Evolutionary conservation across 176 grass and related monocot genomes (phyloP).

Genomic region (Carex cristatella): DNA sequence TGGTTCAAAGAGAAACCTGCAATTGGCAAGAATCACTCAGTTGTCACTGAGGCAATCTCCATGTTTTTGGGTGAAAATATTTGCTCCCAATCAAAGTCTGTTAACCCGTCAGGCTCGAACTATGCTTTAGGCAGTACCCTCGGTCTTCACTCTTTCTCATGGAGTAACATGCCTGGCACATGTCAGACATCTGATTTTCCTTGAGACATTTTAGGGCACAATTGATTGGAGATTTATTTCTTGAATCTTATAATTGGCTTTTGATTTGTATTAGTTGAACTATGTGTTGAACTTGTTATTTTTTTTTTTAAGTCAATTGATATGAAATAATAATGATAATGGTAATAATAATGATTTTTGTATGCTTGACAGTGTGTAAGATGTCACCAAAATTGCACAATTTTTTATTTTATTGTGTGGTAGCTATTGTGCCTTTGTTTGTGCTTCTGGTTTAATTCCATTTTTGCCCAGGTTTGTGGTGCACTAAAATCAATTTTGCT

Average conservation of each 20-base stretch:
- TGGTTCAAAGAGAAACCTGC: constrained; percentile 38
- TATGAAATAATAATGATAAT: background rate
- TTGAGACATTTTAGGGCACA: constrained; percentile 24
- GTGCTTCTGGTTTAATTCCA: background rate
- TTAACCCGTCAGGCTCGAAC: background rate
- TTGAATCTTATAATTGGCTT: background rate
- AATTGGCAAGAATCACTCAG: constrained; percentile 37
- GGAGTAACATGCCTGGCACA: constrained; percentile 56
- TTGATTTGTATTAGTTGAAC: constrained; percentile 13
- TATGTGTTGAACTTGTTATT: constrained; percentile 15
- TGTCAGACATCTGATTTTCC: constrained; percentile 55
- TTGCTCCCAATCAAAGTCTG: constrained; percentile 32
- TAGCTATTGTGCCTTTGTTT: background rate
- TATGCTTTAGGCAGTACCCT: constrained; percentile 24
- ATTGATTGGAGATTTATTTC: constrained; percentile 12
- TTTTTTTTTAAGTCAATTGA: background rate
- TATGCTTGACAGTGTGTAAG: background rate
- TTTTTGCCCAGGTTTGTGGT: background rate
- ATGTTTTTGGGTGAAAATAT: constrained; percentile 44
- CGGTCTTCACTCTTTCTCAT: constrained; percentile 29
- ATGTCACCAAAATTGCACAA: background rate
- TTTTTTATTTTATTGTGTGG: background rate
- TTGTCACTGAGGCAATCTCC: constrained; percentile 54
- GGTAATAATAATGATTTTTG: background rate
- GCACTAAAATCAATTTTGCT: background rate